These are phyloP conservation scores for Clausena lansium DNA, from an alignment of 345 rosid species.

Conservation along the genomic window DNA sequence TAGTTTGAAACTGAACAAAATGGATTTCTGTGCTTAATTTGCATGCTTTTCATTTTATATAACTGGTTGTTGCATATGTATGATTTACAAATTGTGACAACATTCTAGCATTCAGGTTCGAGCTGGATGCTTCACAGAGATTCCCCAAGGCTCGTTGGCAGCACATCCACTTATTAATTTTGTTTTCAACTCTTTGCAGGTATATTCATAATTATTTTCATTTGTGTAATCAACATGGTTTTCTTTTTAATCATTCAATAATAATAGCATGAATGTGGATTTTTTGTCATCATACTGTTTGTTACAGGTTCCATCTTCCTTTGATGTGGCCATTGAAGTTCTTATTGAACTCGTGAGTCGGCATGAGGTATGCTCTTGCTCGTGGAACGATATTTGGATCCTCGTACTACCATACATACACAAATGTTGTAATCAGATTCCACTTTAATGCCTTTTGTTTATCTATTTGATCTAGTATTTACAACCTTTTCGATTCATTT, in stretches of 20 bases:
- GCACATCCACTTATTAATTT: constrained; percentile 85
- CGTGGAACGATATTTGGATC: not conserved
- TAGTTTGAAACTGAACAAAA: not conserved
- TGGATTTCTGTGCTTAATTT: constrained; percentile 3
- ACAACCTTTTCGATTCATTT: not conserved
- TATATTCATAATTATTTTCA: constrained; percentile 16
- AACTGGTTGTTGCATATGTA: not conserved
- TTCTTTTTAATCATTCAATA: constrained; percentile 12
- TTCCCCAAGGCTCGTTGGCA: constrained; percentile 63
- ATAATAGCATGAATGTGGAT: not conserved
- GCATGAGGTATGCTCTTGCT: constrained; percentile 61
- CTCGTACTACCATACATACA: not conserved
- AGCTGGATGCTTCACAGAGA: constrained; percentile 94
- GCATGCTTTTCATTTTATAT: not conserved
- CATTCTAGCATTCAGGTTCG: constrained; percentile 58
- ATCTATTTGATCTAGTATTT: not conserved
- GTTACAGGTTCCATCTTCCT: constrained; percentile 63
- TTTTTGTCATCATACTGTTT: constrained; percentile 13
- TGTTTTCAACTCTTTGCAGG: constrained; percentile 81
- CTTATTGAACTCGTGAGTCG: constrained; percentile 83
- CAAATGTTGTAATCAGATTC: not conserved
- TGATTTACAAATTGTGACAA: constrained; percentile 5
- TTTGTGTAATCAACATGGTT: not conserved
- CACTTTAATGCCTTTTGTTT: not conserved
- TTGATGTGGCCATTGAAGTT: constrained; percentile 91